Base-by-base conservation (phyloP, 495 filamentous ascomycete genomes). In the Penicillium psychrofluorescens region DNA sequence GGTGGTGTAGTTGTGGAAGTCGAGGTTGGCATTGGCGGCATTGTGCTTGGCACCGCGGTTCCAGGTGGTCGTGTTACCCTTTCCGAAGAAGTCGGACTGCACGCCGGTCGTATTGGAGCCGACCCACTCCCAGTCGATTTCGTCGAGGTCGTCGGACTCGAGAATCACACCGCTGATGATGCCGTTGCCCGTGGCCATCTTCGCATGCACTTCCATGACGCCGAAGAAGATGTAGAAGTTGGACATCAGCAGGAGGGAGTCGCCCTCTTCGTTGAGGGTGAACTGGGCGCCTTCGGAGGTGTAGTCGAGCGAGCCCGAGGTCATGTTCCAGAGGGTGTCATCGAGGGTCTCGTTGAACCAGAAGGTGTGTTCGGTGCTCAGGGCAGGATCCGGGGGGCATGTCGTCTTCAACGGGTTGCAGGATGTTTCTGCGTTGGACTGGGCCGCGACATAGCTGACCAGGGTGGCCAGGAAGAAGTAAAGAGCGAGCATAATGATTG, bases 21-120 rank as follows among this genome's bases (percentile, higher is more conserved):
- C 64, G 28, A 63, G 73, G 49, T 88, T 81, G 14, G 70, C 67
- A 56, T 80, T 80, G 40, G 65, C 50, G 33, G 85, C 71, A 11
- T 77, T 56, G 54, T 84, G 78, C 53, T 79, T 78, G 1, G 70
- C 74, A 12, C 81, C 90, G 36, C 88, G 86, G 60, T 85, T 78
- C 53, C 84, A 90, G 8, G 76, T 73, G 1, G 83, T 86, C 16
- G 58, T 50, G 41, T 86, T 81, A 11, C 91, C 92, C 69, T 95
- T 94, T 59, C 87, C 85, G 58, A 91, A 98, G 71, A 90, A 98
- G 68, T 98, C 95, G 59, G 80, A 85, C 66, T 95, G 86, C 11
- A 94, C 85, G 41, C 81, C 62, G 40, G 54, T 74, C 42, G 70
- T 65, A 45, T 77, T 69, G 27, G 61, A 71, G 37, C 77, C 77